Conservation (phyloP, 495 filamentous ascomycete genomes). For the Achaetomiella virescens region DNA sequence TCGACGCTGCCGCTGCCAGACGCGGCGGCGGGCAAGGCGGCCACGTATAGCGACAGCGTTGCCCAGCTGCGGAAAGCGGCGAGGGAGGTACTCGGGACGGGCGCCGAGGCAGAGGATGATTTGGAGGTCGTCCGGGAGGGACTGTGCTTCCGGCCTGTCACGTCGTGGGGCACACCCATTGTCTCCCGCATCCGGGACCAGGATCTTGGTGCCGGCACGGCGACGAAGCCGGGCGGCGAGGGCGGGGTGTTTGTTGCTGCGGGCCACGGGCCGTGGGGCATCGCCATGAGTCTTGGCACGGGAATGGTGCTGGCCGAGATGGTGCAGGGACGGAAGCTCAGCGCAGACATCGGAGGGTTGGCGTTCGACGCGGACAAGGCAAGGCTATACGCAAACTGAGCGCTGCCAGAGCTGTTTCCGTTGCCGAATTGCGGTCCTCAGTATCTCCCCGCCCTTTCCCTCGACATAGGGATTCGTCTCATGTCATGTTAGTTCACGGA, state of each 20-base stretch:
- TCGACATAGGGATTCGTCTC: too few relatives aligned
- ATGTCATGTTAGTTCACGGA: too few relatives aligned
- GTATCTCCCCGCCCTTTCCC: too few relatives aligned
- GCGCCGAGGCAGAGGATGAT: conserved; percentile 36
- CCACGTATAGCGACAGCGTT: conserved; percentile 42
- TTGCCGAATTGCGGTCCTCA: too few relatives aligned
- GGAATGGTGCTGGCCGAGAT: conserved; percentile 60
- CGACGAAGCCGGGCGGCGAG: conserved; percentile 36
- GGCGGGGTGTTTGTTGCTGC: conserved; percentile 66
- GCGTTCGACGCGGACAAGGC: conserved; percentile 6
- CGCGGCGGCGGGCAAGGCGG: conserved; percentile 40
- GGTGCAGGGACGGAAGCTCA: conserved; percentile 45
- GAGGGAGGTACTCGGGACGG: conserved; percentile 46
- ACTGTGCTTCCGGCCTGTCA: conserved; percentile 69
- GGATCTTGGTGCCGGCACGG: conserved; percentile 42
- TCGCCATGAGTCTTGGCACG: conserved; percentile 56
- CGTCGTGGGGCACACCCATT: conserved; percentile 55
- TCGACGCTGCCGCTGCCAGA: conserved; percentile 51
- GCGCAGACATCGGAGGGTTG: conserved; percentile 41
- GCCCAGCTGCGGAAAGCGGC: conserved; percentile 49
- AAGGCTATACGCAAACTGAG: conserved; percentile 1
- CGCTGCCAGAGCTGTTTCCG: neutral
- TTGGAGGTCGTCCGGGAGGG: conserved; percentile 58
- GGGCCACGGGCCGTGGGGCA: conserved; percentile 73
- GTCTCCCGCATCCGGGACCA: conserved; percentile 49